Evolutionary conservation across 139 green algal genomes (phyloP).

Genomic region (Tetraselmis striata): DNA sequence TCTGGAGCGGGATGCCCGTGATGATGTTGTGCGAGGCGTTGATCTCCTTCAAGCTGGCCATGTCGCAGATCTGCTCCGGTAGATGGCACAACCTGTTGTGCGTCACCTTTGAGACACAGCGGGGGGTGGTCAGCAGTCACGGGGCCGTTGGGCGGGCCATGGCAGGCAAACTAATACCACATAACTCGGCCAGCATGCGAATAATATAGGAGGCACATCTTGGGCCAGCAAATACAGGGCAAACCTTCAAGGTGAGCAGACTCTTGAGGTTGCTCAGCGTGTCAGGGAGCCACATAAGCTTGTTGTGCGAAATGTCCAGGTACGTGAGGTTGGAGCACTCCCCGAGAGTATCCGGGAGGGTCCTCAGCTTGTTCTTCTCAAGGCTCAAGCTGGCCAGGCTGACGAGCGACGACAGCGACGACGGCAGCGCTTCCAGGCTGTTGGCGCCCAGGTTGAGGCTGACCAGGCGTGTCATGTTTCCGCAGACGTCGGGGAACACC

Average conservation of each 20-base stretch:
- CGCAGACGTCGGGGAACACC: not conserved
- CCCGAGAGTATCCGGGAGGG: conserved; percentile 1
- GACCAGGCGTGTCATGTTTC: conserved; percentile 1
- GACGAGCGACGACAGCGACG: not conserved
- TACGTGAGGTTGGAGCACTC: conserved; percentile 2
- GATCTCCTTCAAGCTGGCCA: not conserved
- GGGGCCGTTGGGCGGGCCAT: too few relatives aligned
- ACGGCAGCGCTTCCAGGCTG: not conserved
- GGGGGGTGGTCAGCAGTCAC: too few relatives aligned
- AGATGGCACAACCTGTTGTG: not conserved
- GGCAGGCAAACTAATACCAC: too few relatives aligned
- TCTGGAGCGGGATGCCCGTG: not conserved
- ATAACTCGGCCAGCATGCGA: too few relatives aligned
- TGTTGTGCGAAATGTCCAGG: conserved; percentile 3
- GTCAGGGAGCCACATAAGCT: not conserved
- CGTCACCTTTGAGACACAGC: too few relatives aligned
- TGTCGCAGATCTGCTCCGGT: not conserved
- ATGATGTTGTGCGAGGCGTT: not conserved
- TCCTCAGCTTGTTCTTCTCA: conserved; percentile 9
- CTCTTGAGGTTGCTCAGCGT: conserved; percentile 4
- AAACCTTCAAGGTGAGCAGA: not conserved
- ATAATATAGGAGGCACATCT: too few relatives aligned
- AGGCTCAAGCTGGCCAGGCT: conserved; percentile 1
- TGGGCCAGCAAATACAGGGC: too few relatives aligned
- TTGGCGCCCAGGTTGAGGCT: conserved; percentile 10